Evolutionary conservation across 371 early-diverging fungal species (phyloP), one percentile per base, ranked within the genome.

Genomic region (Circinella minor): DNA sequence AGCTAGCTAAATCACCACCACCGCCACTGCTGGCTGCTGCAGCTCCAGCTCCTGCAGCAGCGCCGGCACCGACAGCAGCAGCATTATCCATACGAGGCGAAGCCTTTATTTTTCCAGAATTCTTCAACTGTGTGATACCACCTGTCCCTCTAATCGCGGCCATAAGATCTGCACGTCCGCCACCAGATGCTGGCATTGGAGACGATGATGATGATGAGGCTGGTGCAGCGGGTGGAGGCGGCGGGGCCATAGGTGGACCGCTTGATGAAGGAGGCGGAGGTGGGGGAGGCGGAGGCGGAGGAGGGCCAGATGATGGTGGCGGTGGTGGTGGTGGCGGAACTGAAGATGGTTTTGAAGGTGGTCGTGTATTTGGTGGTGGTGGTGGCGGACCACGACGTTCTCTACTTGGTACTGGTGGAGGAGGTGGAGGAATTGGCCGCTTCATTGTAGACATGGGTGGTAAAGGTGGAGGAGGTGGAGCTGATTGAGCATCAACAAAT

Each of bases 81-180:
- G 43, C 43, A 43, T 43, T 43, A 43, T 11, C 43, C 43, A 43
- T 43, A 43, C 43, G 43, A 1, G 43, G 43, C 6, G 66, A 37
- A 27, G 20, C 27, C 34, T 34, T 14, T 15, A 51, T 51, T n/a
- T 51, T 51, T 5, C 51, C 51, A 17, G 77, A 78, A n/a, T 61
- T 70, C 17, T 74, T 71, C 1, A 84, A 67, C 10, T 75, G 46
- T 3, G 67, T 55, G 11, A 84, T 64, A 66, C 84, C 84, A 38
- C 84, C 84, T 11, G 84, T 76, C 49, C 70, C 68, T 34, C 84
- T 76, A 54, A 84, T 84, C 20, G 82, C 77, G 20, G 75, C 81
- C 49, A 84, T 46, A 36, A 84, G 65, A n/a, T 75, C 79, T n/a
- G 66, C 69, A 36, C 80, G 77, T 36, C 75, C 71, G 62, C 63